A percentile compares a stretch with the other conserved stretches of the same genome.
phyloP scores from a whole-genome alignment of 257 asterid genomes.

The Lycium barbarum region DNA sequence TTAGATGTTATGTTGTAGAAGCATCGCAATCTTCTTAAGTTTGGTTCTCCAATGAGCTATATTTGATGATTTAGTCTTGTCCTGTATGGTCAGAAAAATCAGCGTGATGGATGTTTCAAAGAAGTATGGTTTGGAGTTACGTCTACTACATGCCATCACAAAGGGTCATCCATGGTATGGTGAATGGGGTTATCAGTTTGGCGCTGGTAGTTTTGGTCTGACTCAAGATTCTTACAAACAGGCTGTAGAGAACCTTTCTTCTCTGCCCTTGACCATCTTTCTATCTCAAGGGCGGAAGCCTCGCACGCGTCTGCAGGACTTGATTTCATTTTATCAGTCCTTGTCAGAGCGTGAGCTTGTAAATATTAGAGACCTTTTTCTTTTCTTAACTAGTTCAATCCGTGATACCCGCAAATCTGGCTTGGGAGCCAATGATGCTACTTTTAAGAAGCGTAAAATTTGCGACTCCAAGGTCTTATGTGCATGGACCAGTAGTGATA shows the following conservation, averaged over 20 bases:
- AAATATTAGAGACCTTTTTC: slow-evolving; percentile 71
- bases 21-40: background rate
- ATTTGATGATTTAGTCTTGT: background rate
- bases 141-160: slow-evolving; percentile 79
- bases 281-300: slow-evolving; percentile 83
- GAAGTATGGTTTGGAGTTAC: slow-evolving; percentile 85
- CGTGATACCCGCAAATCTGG: slow-evolving; percentile 51
- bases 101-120: slow-evolving; percentile 98
- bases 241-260: slow-evolving; percentile 68
- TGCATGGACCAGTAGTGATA: slow-evolving; percentile 71
- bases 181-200: slow-evolving; percentile 94
- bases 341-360: slow-evolving; percentile 79
- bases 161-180: slow-evolving; percentile 97
- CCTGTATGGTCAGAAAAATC: slow-evolving; percentile 61
- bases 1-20: background rate
- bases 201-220: slow-evolving; percentile 82
- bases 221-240: slow-evolving; percentile 60
- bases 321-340: slow-evolving; percentile 84
- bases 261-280: slow-evolving; percentile 65
- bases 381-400: slow-evolving; percentile 70
- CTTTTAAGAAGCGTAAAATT: slow-evolving; percentile 59
- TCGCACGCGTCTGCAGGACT: slow-evolving; percentile 75
- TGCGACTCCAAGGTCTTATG: slow-evolving; percentile 62
- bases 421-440: slow-evolving; percentile 44
- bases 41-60: slow-evolving; percentile 13